These are phyloP conservation scores for Sporisorium exsertum DNA, from an alignment of 1,284 basidiomycete species.

Conservation along the genomic window DNA sequence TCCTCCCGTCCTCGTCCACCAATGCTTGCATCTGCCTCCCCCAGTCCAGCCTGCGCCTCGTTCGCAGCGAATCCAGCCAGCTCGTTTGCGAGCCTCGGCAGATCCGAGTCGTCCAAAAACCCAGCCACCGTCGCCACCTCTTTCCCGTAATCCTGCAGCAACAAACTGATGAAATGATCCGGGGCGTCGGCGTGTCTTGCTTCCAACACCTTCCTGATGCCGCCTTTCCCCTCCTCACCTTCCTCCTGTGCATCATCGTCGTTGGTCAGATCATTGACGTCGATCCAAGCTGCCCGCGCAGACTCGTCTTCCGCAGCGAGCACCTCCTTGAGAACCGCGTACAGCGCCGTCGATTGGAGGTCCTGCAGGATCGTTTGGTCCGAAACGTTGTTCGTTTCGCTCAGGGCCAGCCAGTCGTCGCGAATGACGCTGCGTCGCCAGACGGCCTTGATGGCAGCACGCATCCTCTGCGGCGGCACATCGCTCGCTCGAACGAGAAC, in stretches of 20 bases:
- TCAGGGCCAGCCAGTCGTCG: constrained; percentile 74
- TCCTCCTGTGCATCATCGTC: neutral
- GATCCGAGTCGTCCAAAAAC: constrained; percentile 38
- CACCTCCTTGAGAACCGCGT: constrained; percentile 30
- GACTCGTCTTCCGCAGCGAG: constrained; percentile 19
- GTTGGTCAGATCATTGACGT: constrained; percentile 1
- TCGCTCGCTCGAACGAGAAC: constrained; percentile 71
- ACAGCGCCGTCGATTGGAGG: constrained; percentile 41
- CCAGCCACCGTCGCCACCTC: constrained; percentile 21
- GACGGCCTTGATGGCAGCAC: constrained; percentile 74
- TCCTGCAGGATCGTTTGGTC: constrained; percentile 49
- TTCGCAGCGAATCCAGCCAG: constrained; percentile 28
- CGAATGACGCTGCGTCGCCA: constrained; percentile 89
- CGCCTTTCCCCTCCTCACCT: neutral
- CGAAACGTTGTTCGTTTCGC: constrained; percentile 42
- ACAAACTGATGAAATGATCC: constrained; percentile 12
- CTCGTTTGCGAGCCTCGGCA: constrained; percentile 31
- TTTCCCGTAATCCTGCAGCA: constrained; percentile 20
- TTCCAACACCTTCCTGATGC: constrained; percentile 9
- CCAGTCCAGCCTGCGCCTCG: neutral
- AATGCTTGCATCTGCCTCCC: neutral
- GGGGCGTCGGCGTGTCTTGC: constrained; percentile 11
- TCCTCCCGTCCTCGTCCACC: neutral
- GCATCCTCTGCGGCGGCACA: constrained; percentile 67
- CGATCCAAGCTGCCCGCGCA: constrained; percentile 5